phyloP scores from a whole-genome alignment of 495 filamentous ascomycete genomes.

The Aspergillus indologenus region DNA sequence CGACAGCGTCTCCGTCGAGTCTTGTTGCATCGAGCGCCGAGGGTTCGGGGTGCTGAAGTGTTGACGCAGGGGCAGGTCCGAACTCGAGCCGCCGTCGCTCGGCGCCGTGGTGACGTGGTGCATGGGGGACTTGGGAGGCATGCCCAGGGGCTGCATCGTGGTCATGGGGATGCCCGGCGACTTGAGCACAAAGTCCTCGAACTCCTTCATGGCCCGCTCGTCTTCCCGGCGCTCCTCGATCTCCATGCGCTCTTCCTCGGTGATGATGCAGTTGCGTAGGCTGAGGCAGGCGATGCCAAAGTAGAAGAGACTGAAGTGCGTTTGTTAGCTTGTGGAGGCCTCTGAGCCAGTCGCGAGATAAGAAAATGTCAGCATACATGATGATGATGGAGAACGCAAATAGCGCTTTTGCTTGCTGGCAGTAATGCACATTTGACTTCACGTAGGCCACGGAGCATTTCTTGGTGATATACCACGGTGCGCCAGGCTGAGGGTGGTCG shows the following conservation, averaged over 20 bases:
- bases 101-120: constrained; percentile 28
- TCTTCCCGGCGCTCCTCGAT: constrained; percentile 37
- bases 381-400: constrained; percentile 71
- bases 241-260: constrained; percentile 38
- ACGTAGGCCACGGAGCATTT: constrained; percentile 63
- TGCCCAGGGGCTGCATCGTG: constrained; percentile 21
- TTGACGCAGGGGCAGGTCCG: constrained; percentile 44
- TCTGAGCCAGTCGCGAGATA: not conserved
- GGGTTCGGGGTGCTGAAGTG: constrained; percentile 24
- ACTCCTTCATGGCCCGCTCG: constrained; percentile 40
- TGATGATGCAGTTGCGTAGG: constrained; percentile 61
- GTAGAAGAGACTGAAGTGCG: constrained; percentile 49
- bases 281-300: constrained; percentile 52
- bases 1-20: constrained; percentile 23
- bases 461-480: constrained; percentile 83
- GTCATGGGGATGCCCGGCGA: constrained; percentile 42
- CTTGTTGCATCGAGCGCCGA: constrained; percentile 23
- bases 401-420: constrained; percentile 69
- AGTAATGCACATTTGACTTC: constrained; percentile 59
- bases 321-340: constrained; percentile 16
- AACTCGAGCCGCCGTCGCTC: constrained; percentile 21
- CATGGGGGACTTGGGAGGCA: constrained; percentile 43
- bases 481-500: constrained; percentile 58
- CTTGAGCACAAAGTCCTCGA: constrained; percentile 46
- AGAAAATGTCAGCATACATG: constrained; percentile 52